Conservation (phyloP, 768 basidiomycete genomes). For the Tricholoma flavovirens region DNA sequence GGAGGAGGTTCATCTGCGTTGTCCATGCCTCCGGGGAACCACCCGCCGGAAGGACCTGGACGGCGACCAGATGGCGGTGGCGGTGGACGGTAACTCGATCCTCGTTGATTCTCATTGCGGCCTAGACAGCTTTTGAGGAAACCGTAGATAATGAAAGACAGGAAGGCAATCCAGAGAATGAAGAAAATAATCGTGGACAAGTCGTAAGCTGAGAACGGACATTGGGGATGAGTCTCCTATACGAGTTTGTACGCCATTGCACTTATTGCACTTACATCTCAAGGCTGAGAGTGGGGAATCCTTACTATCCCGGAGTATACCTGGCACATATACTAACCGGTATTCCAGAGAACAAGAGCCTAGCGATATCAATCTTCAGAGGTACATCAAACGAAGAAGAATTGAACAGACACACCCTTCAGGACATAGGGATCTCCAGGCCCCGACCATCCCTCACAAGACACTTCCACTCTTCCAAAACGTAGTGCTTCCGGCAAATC, state of each 20-base stretch:
- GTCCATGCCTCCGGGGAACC: constrained; percentile 47
- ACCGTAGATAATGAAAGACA: constrained; percentile 50
- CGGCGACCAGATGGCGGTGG: constrained; percentile 27
- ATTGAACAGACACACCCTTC: constrained; percentile 49
- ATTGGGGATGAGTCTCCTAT: background rate
- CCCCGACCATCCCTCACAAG: constrained; percentile 85
- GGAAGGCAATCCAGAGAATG: constrained; percentile 48
- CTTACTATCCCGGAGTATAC: constrained; percentile 29
- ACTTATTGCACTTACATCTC: constrained; percentile 26
- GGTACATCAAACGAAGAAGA: background rate
- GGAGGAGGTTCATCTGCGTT: constrained; percentile 49
- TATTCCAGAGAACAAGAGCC: constrained; percentile 89
- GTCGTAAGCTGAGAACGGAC: constrained; percentile 37
- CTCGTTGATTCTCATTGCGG: constrained; percentile 20
- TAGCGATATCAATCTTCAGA: constrained; percentile 18
- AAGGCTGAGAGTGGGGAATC: constrained; percentile 22
- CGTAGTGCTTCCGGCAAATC: constrained; percentile 80
- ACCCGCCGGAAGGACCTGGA: constrained; percentile 39
- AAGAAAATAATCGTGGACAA: constrained; percentile 46
- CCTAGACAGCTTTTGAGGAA: constrained; percentile 52
- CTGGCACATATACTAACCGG: constrained; percentile 65
- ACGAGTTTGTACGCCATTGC: background rate
- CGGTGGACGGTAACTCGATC: constrained; percentile 22
- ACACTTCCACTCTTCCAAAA: constrained; percentile 80
- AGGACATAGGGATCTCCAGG: constrained; percentile 82